phyloP scores from a whole-genome alignment of 2,329 filamentous ascomycete species.

The Nannizzia gypsea region DNA sequence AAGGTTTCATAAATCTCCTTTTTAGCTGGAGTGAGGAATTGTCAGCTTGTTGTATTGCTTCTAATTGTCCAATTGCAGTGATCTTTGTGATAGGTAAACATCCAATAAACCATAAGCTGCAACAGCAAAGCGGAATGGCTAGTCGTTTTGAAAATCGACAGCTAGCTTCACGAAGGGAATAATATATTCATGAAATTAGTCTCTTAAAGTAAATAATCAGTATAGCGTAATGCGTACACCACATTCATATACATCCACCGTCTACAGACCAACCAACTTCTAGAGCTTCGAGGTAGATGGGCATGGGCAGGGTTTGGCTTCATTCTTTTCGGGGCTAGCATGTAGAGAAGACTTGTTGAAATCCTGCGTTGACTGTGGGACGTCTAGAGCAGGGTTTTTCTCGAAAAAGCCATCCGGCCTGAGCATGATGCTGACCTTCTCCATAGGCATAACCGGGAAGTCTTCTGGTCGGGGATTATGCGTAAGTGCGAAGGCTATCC shows the following conservation, averaged over 20 bases:
- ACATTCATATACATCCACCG: neutral
- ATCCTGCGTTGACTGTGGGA: constrained; percentile 31
- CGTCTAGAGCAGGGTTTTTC: constrained; percentile 41
- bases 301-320: neutral
- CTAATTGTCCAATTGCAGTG: no score
- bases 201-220: neutral
- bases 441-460: constrained; percentile 57
- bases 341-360: constrained; percentile 34
- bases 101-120: no score
- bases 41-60: no score
- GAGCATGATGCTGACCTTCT: constrained; percentile 40
- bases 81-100: no score
- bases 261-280: neutral
- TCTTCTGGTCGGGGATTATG: constrained; percentile 55
- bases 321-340: constrained; percentile 12
- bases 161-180: no score
- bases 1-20: no score
- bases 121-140: no score
- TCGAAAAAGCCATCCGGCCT: constrained; percentile 43
- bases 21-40: no score
- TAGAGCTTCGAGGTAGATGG: neutral
- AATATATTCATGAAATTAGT: no score
- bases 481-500: constrained; percentile 43
- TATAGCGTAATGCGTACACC: neutral
- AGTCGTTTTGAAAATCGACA: no score